Base-by-base conservation (phyloP, 352 stramenopile species). In the Detonula confervacea region DNA sequence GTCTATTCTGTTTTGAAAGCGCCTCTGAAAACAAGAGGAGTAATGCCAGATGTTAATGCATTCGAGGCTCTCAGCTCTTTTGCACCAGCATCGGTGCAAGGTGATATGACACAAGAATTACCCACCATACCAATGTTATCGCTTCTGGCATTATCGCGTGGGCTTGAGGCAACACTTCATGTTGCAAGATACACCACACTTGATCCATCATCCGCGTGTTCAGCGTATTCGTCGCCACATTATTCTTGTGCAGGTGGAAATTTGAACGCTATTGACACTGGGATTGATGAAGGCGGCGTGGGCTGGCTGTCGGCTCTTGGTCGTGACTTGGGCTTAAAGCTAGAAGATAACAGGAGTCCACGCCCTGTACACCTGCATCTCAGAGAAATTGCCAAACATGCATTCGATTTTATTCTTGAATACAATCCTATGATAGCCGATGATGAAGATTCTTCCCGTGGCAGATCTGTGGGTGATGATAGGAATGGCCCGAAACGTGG, bases 301-400 rank as follows among this genome's bases (percentile, higher is more conserved):
- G 79, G 79, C 18, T 86, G 54, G 63, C 35, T 75, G 14, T 86
- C 79, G 18, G 79, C 67, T 47, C 14, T 80, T 30, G 73, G 79
- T 14, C 74, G 59, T 27, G 73, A 82, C 52, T 76, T 86, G 49
- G 72, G 79, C 11, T 66, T 86, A 52, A 61, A 70, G 25, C 60
- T 86, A 0, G 78, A 86, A 68, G 57, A 73, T 49, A n/a, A 30
- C 20, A 39, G 27, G 25, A 55, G 16, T 57, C 63, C 22, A 56
- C 24, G 35, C 29, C 29, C 33, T 52, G 70, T 37, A 27, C 27
- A 79, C 54, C 22, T 30, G 30, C 65, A 39, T 64, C 44, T 86
- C 4, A 78, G 37, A 60, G 46, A 47, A 54, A 79, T 81, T 20
- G 78, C 78, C 29, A 22, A n/a, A 18, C 60, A 62, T 68, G 54